Evolutionary conservation across 306 rosid species (phyloP), one percentile per base, ranked within the genome.

Genomic region (Vigna trinervia): DNA sequence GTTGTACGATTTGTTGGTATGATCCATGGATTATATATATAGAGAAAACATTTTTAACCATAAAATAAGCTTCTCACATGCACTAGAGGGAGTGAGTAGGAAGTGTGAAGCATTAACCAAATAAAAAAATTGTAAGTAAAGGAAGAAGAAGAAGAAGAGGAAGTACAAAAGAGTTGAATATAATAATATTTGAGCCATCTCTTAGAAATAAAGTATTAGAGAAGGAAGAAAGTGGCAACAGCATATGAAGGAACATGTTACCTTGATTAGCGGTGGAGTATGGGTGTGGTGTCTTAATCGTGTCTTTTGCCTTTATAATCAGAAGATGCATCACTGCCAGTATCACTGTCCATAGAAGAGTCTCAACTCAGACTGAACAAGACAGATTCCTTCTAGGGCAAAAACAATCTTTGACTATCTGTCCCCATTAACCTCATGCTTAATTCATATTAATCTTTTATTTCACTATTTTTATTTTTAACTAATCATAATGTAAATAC

Each of bases 191-290:
- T 3, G 2, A 5, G 47, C 4, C 71, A 5, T 19, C 3, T 39
- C 12, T 9, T 26, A 48, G 12, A 68, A 48, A 48, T 39, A 68
- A 77, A 82, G 47, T n/a, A 74, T 43, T 6, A 14, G 34, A 14
- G 4, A 57, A 59, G 15, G 61, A n/a, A 38, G 80, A 75, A 85
- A 43, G 81, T 76, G 56, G 45, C 3, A 73, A 62, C 19, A 74
- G 23, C 53, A 80, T 39, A 80, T 11, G 79, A 75, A 79, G 89
- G 87, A 81, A 79, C 89, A 86, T 81, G 89, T 79, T 45, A 77
- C 86, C 95, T 88, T 85, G 87, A 90, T 86, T 88, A 84, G 80
- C 95, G 92, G 89, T 56, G 77, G 62, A 72, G 82, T 4, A 85
- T 46, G 86, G 78, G 82, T 58, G 74, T 71, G 46, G 63, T 85